Conservation (phyloP, 768 basidiomycete genomes). For the Psilocybe cubensis region DNA sequence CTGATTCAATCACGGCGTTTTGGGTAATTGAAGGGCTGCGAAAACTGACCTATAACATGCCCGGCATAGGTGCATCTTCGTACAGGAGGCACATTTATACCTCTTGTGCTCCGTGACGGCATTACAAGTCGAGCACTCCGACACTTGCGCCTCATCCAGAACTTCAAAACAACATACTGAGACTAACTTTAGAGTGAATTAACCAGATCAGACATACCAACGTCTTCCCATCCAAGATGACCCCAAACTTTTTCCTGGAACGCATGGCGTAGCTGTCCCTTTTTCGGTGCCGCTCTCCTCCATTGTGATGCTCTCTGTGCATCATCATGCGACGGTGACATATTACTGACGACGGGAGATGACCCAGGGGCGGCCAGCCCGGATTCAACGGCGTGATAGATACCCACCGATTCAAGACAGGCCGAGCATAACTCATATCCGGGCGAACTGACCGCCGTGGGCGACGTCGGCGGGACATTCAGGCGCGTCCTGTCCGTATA, state of each 20-base stretch:
- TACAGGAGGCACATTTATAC: slow-evolving; percentile 86
- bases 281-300: slow-evolving; percentile 72
- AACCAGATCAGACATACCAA: slow-evolving; percentile 58
- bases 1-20: not conserved
- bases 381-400: slow-evolving; percentile 74
- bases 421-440: slow-evolving; percentile 87
- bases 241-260: slow-evolving; percentile 90
- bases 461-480: slow-evolving; percentile 21
- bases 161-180: slow-evolving; percentile 23
- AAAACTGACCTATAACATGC: slow-evolving; percentile 75
- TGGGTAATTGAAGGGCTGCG: not conserved
- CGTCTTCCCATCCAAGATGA: slow-evolving; percentile 81
- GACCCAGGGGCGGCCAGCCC: slow-evolving; percentile 49
- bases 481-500: slow-evolving; percentile 21
- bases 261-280: slow-evolving; percentile 81
- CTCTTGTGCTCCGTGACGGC: slow-evolving; percentile 62
- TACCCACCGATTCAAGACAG: slow-evolving; percentile 80
- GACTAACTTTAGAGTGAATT: not conserved
- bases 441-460: slow-evolving; percentile 19
- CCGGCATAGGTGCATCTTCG: slow-evolving; percentile 79
- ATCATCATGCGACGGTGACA: slow-evolving; percentile 58
- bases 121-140: slow-evolving; percentile 83
- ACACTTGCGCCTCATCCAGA: slow-evolving; percentile 72
- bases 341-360: slow-evolving; percentile 43
- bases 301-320: slow-evolving; percentile 56